Evolutionary conservation across 2,329 filamentous ascomycete species (phyloP).

Genomic region (Phaeomoniella chlamydospora): DNA sequence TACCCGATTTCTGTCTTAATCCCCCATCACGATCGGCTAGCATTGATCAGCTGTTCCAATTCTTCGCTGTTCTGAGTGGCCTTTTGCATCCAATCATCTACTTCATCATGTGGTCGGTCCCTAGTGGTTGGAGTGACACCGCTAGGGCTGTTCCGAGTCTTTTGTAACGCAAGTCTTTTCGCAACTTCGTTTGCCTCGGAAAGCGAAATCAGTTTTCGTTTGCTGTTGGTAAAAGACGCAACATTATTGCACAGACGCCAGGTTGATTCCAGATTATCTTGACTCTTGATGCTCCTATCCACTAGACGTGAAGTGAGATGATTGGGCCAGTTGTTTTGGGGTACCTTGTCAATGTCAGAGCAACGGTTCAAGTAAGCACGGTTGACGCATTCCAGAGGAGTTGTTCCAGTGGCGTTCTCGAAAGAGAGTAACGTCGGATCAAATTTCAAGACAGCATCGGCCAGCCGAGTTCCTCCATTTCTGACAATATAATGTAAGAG

Average conservation of each 20-base stretch:
- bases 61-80: background rate
- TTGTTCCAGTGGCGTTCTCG: slow-evolving; percentile 65
- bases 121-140: background rate
- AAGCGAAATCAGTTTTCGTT: slow-evolving; percentile 34
- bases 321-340: background rate
- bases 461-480: slow-evolving; percentile 25
- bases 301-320: too few species aligned
- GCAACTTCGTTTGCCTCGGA: slow-evolving; percentile 49
- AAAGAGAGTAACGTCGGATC: slow-evolving; percentile 47
- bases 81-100: background rate
- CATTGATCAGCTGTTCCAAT: background rate
- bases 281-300: background rate
- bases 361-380: background rate
- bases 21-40: too few species aligned
- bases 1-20: too few species aligned
- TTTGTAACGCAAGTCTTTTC: slow-evolving; percentile 25
- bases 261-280: slow-evolving; percentile 1
- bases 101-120: background rate
- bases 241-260: slow-evolving; percentile 4
- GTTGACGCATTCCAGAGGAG: slow-evolving; percentile 52
- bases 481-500: slow-evolving; percentile 23
- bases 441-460: slow-evolving; percentile 44
- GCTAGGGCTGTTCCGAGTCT: background rate
- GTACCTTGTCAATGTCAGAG: background rate
- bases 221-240: background rate